Evolutionary conservation across 2,329 filamentous ascomycete species (phyloP), one percentile per base, ranked within the genome.

Genomic region (Cladobotryum protrusum): DNA sequence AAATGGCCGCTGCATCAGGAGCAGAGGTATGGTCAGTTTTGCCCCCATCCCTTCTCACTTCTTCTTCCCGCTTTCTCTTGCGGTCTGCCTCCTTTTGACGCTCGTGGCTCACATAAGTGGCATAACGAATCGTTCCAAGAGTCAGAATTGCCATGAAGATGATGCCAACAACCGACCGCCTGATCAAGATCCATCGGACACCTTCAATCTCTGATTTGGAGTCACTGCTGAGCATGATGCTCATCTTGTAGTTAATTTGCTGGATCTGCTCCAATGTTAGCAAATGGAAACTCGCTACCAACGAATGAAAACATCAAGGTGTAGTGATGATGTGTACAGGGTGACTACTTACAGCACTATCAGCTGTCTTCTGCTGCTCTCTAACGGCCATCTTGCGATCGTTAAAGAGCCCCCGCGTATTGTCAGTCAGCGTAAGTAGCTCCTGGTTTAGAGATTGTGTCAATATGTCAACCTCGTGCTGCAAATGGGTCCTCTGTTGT

Each of bases 191-290:
- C 93, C 93, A 97, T 52, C 93, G 78, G 44, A 99, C 73, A 1
- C 85, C 87, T 67, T 99, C 93, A 44, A 97, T 91, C 60, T 96
- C 88, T 4, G 87, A 92, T 65, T 92, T 91, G 43, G 87, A 83
- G 67, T 97, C 93, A 54, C 89, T 93, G 66, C 89, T 95, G 40
- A 99, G 78, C 37, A 82, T 78, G 32, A 96, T 89, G 18, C 88
- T 95, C 67, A 99, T 97, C 66, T 95, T 93, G 71, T 97, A 96
- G 69, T 92, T 95, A 58, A 97, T 78, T 72, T 96, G 87, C 75
- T 96, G 91, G 55, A 96, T 91, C 77, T 89, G 61, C 4, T 15
- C 18, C 9, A 19, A 29, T 8, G 24, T 29, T 29, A 29, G 24
- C 7, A 29, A 24, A 7, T 4, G 7, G 7, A 24, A 4, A 24